These are phyloP conservation scores for Lumnitzera racemosa DNA, from an alignment of 345 rosid species.

Conservation along the genomic window DNA sequence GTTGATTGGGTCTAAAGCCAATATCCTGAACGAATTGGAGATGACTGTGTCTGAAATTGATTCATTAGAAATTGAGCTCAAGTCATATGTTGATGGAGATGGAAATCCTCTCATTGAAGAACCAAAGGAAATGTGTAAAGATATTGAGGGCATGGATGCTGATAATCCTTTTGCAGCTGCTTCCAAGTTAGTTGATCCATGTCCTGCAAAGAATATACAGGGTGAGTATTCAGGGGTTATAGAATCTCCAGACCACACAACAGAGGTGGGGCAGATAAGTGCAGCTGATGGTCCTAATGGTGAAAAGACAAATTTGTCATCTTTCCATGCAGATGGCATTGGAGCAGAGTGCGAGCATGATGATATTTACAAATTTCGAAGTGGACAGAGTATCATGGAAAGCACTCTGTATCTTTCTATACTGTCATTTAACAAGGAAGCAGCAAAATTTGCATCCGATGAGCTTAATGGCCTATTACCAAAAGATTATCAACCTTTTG, in stretches of 20 bases:
- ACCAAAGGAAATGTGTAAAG: constrained; percentile 25
- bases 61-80: constrained; percentile 67
- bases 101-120: constrained; percentile 24
- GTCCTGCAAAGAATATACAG: constrained; percentile 14
- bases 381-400: constrained; percentile 22
- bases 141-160: constrained; percentile 38
- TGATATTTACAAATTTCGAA: constrained; percentile 13
- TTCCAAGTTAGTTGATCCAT: constrained; percentile 40
- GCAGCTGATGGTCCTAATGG: constrained; percentile 10
- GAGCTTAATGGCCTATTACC: constrained; percentile 46
- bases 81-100: constrained; percentile 32
- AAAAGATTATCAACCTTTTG: constrained; percentile 19
- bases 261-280: constrained; percentile 5
- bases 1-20: constrained; percentile 60
- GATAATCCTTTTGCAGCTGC: constrained; percentile 69
- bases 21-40: constrained; percentile 63
- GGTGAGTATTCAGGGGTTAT: constrained; percentile 21
- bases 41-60: constrained; percentile 83
- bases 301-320: constrained; percentile 15
- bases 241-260: constrained; percentile 14
- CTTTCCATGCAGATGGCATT: constrained; percentile 3
- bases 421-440: constrained; percentile 53
- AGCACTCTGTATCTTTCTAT: constrained; percentile 27
- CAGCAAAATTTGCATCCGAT: constrained; percentile 46
- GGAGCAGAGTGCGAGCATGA: neutral